These are phyloP conservation scores for Volvariella surrecta DNA, from an alignment of 1,284 basidiomycete species.

Conservation along the genomic window DNA sequence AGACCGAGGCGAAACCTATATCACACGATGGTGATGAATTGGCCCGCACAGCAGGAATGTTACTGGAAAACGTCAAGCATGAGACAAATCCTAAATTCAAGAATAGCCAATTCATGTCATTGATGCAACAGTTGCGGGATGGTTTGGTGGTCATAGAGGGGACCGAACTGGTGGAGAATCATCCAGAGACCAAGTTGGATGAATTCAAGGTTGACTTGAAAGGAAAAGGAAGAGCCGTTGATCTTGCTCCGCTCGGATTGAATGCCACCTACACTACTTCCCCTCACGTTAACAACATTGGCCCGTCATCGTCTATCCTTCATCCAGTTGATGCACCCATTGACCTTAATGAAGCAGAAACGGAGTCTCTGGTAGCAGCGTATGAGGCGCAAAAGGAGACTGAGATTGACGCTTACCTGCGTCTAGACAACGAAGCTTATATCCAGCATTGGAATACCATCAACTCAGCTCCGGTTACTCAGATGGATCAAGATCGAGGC, in stretches of 20 bases:
- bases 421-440: constrained; percentile 63
- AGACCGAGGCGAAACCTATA: constrained; percentile 17
- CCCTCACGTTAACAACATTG: neutral
- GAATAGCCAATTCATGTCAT: constrained; percentile 79
- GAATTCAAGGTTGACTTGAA: constrained; percentile 38
- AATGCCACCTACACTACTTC: constrained; percentile 1
- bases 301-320: constrained; percentile 1
- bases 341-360: constrained; percentile 8
- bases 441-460: constrained; percentile 43
- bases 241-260: constrained; percentile 7
- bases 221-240: constrained; percentile 53
- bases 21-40: constrained; percentile 45
- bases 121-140: constrained; percentile 84
- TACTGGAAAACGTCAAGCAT: constrained; percentile 62
- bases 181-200: constrained; percentile 18
- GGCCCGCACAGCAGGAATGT: constrained; percentile 63
- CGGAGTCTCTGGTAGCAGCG: constrained; percentile 15
- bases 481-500: constrained; percentile 9
- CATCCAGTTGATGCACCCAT: neutral
- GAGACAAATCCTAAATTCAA: constrained; percentile 83
- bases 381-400: constrained; percentile 29
- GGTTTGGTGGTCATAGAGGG: constrained; percentile 80
- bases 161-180: constrained; percentile 63
- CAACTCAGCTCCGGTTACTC: constrained; percentile 10
- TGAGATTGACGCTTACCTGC: constrained; percentile 60